Base-by-base conservation (phyloP, 164 flowering plant genomes). In the Nymphaea thermarum region DNA sequence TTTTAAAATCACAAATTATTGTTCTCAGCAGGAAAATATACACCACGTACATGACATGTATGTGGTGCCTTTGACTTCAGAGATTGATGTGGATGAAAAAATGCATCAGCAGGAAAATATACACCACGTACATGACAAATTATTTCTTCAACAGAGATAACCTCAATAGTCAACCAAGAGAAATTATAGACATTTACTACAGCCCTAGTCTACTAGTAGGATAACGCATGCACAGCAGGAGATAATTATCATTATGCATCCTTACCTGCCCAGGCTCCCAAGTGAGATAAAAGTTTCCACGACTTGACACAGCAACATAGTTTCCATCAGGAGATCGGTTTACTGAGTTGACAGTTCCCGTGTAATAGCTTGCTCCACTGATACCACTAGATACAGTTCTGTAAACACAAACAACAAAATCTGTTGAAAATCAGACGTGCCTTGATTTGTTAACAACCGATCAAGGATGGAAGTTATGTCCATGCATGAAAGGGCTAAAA, bases 311-410 rank as follows among this genome's bases (percentile, higher is more conserved):
- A 69, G 97, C 98, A 73, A 94, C 98, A 86, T 94, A 91, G 59
- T 72, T 84, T 75, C 98, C 98, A 74, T 89, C 97, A 60, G 98
- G 98, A 43, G 98, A 94, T 74, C 98, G 96, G 70, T 89, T 94
- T 65, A 94, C 98, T 3, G 96, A 81, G 70, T 83, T 94, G 71
- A 91, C 89, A 5, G 98, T 94, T 66, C 97, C 98, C 7, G 97
- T 94, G 53, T 94, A 91, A 77, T 94, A 94, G 65, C 98, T 94
- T 72, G 98, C 98, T 71, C 98, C 98, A 82, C 98, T 91, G 67
- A 94, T 94, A 57, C 98, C 97, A 80, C 98, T 94, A 16, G 98
- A 94, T 77, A 94, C 98, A 85, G 98, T 94, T 86, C 97, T 94
- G 98, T 77, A 89, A 70, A 79, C 69, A 72, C 68, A 8, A 8